Conservation (phyloP, 495 filamentous ascomycete genomes). For the Neurospora terricola region DNA sequence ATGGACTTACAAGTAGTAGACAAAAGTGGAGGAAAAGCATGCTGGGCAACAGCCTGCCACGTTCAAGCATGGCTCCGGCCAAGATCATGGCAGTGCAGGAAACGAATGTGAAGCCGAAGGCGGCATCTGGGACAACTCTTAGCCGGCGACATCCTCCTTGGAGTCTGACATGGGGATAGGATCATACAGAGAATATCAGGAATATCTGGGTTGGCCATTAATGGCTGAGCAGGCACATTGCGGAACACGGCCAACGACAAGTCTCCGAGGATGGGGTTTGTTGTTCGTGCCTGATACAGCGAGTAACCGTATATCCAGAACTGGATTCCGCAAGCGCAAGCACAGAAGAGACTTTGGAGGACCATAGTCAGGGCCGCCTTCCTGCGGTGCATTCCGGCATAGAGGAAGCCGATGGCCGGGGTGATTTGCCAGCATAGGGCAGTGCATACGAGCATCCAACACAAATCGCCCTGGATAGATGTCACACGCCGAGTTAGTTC, state of each 20-base stretch:
- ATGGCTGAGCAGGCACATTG: slow-evolving; percentile 63
- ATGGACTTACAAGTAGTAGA: slow-evolving; percentile 41
- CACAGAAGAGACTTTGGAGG: slow-evolving; percentile 83
- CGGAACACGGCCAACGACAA: slow-evolving; percentile 70
- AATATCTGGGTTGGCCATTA: slow-evolving; percentile 61
- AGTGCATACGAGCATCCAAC: slow-evolving; percentile 14
- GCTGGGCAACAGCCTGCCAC: slow-evolving; percentile 72
- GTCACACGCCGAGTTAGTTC: background rate
- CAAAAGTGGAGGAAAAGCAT: slow-evolving; percentile 82
- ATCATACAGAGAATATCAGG: slow-evolving; percentile 78
- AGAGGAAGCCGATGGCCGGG: slow-evolving; percentile 90
- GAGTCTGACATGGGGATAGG: slow-evolving; percentile 42
- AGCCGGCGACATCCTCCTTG: background rate
- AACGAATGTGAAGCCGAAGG: slow-evolving; percentile 8
- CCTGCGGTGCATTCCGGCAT: slow-evolving; percentile 83
- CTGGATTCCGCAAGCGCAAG: slow-evolving; percentile 78
- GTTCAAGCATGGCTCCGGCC: slow-evolving; percentile 38
- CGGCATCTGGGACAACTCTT: background rate
- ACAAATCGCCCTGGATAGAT: slow-evolving; percentile 3
- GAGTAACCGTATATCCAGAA: slow-evolving; percentile 99
- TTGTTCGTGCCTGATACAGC: slow-evolving; percentile 74
- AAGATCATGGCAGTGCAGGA: slow-evolving; percentile 18
- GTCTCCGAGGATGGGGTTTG: slow-evolving; percentile 76
- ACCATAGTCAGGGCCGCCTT: slow-evolving; percentile 90
- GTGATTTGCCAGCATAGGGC: slow-evolving; percentile 32